A percentile compares a stretch with the other conserved stretches of the same genome.
Evolutionary conservation across 83 land plant genomes (phyloP).

Genomic region (Picea abies): DNA sequence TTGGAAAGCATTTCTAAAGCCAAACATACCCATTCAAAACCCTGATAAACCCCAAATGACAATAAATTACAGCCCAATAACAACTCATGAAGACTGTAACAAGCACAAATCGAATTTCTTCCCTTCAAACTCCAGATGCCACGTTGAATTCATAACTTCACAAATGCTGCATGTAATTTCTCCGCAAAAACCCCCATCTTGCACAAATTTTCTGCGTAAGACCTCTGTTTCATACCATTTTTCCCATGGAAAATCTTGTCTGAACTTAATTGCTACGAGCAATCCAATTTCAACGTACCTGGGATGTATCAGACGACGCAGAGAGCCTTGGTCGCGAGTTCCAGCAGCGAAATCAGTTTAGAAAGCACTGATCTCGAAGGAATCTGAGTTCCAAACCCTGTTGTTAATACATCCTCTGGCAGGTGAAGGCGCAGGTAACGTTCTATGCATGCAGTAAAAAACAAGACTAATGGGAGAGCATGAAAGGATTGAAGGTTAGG

Average conservation of each 20-base stretch:
- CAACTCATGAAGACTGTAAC: neutral
- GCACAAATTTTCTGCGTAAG: neutral
- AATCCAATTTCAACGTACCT: too few relatives aligned
- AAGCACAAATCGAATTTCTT: neutral
- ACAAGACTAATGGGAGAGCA: too few relatives aligned
- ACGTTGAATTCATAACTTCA: neutral
- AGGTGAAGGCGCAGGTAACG: too few relatives aligned
- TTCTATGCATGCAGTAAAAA: too few relatives aligned
- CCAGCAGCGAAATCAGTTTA: too few relatives aligned
- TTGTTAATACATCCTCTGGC: too few relatives aligned
- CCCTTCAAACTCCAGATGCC: neutral
- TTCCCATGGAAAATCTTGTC: neutral
- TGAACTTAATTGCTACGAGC: neutral
- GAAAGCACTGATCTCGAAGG: too few relatives aligned
- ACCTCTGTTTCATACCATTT: neutral
- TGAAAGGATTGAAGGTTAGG: too few relatives aligned
- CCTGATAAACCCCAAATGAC: neutral
- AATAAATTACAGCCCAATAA: neutral
- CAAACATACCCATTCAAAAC: neutral
- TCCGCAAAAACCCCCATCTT: neutral
- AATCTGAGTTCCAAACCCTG: too few relatives aligned
- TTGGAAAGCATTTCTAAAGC: neutral
- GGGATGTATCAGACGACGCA: too few relatives aligned
- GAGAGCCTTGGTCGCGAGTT: too few relatives aligned
- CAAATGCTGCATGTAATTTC: neutral